These are phyloP conservation scores for Andrographis paniculata DNA, from an alignment of 305 asterid species.

Conservation along the genomic window DNA sequence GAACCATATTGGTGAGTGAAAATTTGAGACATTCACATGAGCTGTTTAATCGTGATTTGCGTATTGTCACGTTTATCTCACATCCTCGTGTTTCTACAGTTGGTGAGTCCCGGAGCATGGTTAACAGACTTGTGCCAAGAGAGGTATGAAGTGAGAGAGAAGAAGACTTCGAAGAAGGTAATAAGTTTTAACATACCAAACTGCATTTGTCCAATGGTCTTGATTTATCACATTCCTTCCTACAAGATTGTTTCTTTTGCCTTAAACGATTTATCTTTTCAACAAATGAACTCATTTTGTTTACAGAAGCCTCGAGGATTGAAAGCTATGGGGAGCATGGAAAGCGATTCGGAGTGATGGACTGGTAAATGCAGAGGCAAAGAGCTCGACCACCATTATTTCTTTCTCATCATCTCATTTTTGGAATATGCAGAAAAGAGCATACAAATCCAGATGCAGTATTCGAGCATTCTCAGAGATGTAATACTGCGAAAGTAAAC, in stretches of 20 bases:
- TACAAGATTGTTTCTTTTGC: background rate
- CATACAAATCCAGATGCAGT: background rate
- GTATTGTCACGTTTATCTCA: background rate
- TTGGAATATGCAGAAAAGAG: conserved; percentile 9
- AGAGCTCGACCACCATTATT: background rate
- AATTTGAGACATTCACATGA: background rate
- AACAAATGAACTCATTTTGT: background rate
- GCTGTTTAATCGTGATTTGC: background rate
- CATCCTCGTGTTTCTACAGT: conserved; percentile 29
- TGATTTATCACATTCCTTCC: background rate
- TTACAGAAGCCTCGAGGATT: conserved; percentile 81
- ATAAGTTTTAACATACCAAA: background rate
- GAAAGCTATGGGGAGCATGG: conserved; percentile 85
- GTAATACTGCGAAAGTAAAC: too few relatives aligned
- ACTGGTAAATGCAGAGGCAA: background rate
- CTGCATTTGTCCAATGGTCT: background rate
- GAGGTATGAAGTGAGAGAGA: conserved; percentile 95
- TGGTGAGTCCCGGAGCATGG: conserved; percentile 93
- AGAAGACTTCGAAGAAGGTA: conserved; percentile 86
- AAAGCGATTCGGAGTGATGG: conserved; percentile 74
- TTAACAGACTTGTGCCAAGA: conserved; percentile 82
- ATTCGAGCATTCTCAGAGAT: too few relatives aligned
- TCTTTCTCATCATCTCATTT: conserved; percentile 14
- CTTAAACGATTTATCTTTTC: background rate
- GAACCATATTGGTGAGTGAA: conserved; percentile 62